phyloP scores from a whole-genome alignment of 2,329 filamentous ascomycete genomes.

The Xylaria sp. region DNA sequence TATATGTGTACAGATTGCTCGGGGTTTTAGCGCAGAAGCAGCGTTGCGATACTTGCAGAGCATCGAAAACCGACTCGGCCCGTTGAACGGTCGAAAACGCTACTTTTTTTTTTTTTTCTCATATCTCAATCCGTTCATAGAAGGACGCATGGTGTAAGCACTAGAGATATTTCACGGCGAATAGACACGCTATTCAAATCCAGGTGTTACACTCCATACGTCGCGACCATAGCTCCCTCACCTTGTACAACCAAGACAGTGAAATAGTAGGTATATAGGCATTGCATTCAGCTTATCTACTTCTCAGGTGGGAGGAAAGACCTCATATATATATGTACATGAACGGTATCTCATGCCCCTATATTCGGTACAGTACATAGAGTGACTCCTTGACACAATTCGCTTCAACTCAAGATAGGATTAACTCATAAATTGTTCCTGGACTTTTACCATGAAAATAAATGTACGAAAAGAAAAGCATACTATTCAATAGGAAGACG shows the following conservation, averaged over 20 bases:
- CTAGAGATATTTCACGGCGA: slow-evolving; percentile 8
- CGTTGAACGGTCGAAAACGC: neutral
- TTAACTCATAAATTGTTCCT: neutral
- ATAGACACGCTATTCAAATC: slow-evolving; percentile 13
- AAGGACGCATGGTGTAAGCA: slow-evolving; percentile 15
- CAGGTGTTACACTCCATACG: neutral
- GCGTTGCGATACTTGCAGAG: slow-evolving; percentile 13
- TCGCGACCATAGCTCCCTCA: neutral
- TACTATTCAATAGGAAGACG: neutral
- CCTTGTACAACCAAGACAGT: neutral
- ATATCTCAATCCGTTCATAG: slow-evolving; percentile 9
- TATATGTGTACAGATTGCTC: slow-evolving; percentile 34
- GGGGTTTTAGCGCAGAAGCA: slow-evolving; percentile 5
- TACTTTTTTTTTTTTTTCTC: neutral
- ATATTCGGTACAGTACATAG: too few species aligned
- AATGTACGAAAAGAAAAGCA: neutral
- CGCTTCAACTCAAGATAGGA: neutral
- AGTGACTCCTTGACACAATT: too few species aligned
- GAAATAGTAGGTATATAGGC: too few species aligned
- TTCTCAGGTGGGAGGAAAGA: too few species aligned
- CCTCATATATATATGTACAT: too few species aligned
- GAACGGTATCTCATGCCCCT: too few species aligned
- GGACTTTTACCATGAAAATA: neutral
- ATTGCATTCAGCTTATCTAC: too few species aligned
- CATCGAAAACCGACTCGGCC: slow-evolving; percentile 3